Evolutionary conservation across 345 rosid species (phyloP).

Genomic region (Laguncularia racemosa): DNA sequence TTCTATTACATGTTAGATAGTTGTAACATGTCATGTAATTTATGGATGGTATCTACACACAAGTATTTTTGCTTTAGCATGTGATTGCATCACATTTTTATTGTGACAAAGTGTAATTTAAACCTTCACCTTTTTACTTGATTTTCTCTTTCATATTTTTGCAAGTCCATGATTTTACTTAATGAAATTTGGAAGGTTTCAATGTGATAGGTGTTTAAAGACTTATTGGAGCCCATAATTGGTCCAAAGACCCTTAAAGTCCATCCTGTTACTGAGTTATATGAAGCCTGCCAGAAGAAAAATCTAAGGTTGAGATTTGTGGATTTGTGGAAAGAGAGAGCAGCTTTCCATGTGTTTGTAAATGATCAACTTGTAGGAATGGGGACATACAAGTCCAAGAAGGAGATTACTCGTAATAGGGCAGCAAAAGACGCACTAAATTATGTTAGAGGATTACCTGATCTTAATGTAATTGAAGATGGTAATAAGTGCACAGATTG

Average conservation of each 20-base stretch:
- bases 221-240: conserved; percentile 52
- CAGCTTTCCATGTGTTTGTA: conserved; percentile 23
- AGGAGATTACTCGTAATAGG: conserved; percentile 42
- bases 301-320: conserved; percentile 34
- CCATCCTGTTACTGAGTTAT: conserved; percentile 44
- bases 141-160: background rate
- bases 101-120: too few relatives aligned
- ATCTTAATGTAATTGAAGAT: background rate
- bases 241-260: conserved; percentile 15
- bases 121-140: background rate
- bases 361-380: conserved; percentile 31
- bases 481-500: background rate
- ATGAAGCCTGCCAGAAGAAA: conserved; percentile 53
- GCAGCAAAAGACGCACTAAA: conserved; percentile 61
- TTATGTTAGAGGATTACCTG: conserved; percentile 12
- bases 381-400: conserved; percentile 28
- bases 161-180: background rate
- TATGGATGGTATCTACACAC: too few relatives aligned
- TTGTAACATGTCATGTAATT: too few relatives aligned
- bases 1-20: too few relatives aligned
- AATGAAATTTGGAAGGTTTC: too few relatives aligned
- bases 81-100: too few relatives aligned
- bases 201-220: conserved; percentile 32
- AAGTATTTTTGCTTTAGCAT: too few relatives aligned
- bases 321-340: conserved; percentile 36